Percentiles rank a stretch among this genome's conserved stretches.
Conservation (phyloP, 257 asterid genomes). For the Knoxia roxburghii region DNA sequence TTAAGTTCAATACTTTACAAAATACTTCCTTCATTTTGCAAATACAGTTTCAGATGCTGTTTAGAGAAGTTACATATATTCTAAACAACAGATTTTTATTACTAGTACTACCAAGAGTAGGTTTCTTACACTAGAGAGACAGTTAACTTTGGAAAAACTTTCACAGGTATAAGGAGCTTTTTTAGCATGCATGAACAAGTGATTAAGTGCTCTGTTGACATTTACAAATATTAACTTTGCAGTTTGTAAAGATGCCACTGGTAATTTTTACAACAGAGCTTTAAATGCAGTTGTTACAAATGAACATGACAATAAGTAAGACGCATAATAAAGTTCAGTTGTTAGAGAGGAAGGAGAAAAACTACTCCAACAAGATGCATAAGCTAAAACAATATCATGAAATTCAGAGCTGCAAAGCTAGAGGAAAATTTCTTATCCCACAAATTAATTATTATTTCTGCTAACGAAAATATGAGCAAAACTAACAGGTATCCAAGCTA, state of each 20-base stretch:
- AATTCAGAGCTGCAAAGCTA: neutral
- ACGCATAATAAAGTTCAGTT: neutral
- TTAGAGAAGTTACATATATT: neutral
- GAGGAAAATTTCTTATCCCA: neutral
- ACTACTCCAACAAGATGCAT: neutral
- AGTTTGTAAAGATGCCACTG: neutral
- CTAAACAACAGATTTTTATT: neutral
- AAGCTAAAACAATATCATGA: neutral
- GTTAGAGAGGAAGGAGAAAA: neutral
- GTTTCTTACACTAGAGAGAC: neutral
- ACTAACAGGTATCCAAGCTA: neutral
- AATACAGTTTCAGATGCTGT: neutral
- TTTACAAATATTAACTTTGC: neutral
- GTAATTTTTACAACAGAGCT: neutral
- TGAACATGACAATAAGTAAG: neutral
- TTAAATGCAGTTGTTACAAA: neutral
- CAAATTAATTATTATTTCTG: neutral
- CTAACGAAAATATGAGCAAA: neutral
- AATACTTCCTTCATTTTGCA: neutral
- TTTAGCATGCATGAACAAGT: neutral
- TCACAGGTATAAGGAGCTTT: neutral
- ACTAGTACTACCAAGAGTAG: neutral
- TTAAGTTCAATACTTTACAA: neutral
- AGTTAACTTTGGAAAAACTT: neutral
- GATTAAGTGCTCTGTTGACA: neutral